Conservation (phyloP, 352 stramenopile species). For the Saprolegnia parasitica region DNA sequence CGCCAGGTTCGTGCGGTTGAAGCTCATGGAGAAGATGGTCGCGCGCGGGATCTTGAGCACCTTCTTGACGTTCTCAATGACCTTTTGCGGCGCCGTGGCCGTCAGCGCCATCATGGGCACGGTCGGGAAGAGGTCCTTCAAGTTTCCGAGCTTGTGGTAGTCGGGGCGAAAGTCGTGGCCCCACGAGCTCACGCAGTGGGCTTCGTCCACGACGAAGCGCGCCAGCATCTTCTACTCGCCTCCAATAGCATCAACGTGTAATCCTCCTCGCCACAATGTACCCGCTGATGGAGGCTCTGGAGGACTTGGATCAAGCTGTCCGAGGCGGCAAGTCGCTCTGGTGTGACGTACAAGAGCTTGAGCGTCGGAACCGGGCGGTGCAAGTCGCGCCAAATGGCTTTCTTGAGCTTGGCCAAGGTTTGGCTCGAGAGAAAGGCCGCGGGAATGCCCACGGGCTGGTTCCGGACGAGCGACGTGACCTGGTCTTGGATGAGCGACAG, state of each 20-base stretch:
- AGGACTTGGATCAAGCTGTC: slow-evolving; percentile 21
- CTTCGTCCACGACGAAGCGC: slow-evolving; percentile 37
- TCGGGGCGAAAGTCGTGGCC: slow-evolving; percentile 26
- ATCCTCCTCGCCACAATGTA: slow-evolving; percentile 65
- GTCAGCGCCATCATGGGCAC: slow-evolving; percentile 32
- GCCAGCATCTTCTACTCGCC: slow-evolving; percentile 10
- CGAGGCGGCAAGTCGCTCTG: slow-evolving; percentile 23
- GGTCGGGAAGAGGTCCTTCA: slow-evolving; percentile 29
- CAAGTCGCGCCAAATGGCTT: slow-evolving; percentile 27
- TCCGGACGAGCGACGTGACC: slow-evolving; percentile 26
- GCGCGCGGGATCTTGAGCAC: slow-evolving; percentile 23
- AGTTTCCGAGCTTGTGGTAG: slow-evolving; percentile 32
- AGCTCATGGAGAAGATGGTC: slow-evolving; percentile 24
- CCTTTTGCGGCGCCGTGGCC: slow-evolving; percentile 31
- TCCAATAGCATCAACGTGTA: slow-evolving; percentile 56
- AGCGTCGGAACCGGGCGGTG: slow-evolving; percentile 17
- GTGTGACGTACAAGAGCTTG: slow-evolving; percentile 30
- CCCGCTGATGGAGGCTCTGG: slow-evolving; percentile 15
- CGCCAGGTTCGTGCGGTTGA: slow-evolving; percentile 29
- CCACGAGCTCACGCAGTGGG: slow-evolving; percentile 38
- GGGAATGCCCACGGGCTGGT: slow-evolving; percentile 20
- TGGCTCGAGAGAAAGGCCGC: slow-evolving; percentile 25
- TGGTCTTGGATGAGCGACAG: slow-evolving; percentile 31
- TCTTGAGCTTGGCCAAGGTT: slow-evolving; percentile 30
- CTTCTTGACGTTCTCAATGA: slow-evolving; percentile 29